Conservation (phyloP, 2,329 filamentous ascomycete species). For the Hymenotorrendiella dingleyae region DNA sequence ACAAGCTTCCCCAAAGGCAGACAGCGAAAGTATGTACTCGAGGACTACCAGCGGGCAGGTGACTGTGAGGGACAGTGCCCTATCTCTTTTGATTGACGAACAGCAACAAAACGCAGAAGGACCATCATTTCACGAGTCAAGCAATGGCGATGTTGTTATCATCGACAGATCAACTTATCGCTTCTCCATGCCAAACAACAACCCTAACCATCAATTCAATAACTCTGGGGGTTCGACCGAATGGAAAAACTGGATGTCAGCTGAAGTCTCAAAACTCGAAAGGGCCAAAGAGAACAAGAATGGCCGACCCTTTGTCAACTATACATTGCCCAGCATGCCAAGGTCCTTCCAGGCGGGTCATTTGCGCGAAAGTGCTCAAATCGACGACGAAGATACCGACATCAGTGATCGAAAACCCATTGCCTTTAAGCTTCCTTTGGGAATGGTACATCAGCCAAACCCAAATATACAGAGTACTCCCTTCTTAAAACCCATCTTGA, state of each 20-base stretch:
- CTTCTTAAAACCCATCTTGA: slow-evolving; percentile 24
- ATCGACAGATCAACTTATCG: slow-evolving; percentile 29
- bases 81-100: slow-evolving; percentile 13
- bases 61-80: slow-evolving; percentile 16
- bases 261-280: slow-evolving; percentile 45
- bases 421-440: slow-evolving; percentile 21
- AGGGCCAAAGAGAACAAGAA: slow-evolving; percentile 19
- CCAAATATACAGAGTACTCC: slow-evolving; percentile 13
- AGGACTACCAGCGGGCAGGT: slow-evolving; percentile 28
- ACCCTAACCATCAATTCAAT: slow-evolving; percentile 29
- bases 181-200: slow-evolving; percentile 17
- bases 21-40: slow-evolving; percentile 31
- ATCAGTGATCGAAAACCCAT: slow-evolving; percentile 9
- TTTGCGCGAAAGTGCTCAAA: slow-evolving; percentile 45
- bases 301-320: slow-evolving; percentile 19
- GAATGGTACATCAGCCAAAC: slow-evolving; percentile 13
- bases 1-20: slow-evolving; percentile 9
- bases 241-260: slow-evolving; percentile 50
- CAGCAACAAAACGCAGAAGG: slow-evolving; percentile 5
- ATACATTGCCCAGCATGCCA: slow-evolving; percentile 25
- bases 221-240: slow-evolving; percentile 44
- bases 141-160: slow-evolving; percentile 33
- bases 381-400: slow-evolving; percentile 35
- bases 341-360: slow-evolving; percentile 34
- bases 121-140: slow-evolving; percentile 9